phyloP scores from a whole-genome alignment of 305 asterid genomes.

The Caryopteris hybrid region DNA sequence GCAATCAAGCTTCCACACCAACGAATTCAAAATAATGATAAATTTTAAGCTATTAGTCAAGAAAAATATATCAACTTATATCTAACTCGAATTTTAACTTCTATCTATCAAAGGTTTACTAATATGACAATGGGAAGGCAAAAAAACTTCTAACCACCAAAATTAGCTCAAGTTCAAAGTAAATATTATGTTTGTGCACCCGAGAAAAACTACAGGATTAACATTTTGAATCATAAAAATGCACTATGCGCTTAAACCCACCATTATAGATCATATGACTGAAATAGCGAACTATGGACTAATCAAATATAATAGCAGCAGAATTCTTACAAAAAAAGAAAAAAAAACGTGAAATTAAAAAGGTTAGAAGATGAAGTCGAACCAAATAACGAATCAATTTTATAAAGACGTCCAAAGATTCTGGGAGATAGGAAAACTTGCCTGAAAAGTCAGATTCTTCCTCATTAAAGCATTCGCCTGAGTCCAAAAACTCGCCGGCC shows the following conservation, averaged over 20 bases:
- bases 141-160: neutral
- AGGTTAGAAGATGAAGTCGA: neutral
- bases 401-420: neutral
- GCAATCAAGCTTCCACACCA: neutral
- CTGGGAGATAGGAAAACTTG: neutral
- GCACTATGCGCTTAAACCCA: neutral
- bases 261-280: neutral
- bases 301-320: neutral
- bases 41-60: neutral
- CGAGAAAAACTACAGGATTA: neutral
- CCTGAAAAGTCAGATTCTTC: conserved; percentile 92
- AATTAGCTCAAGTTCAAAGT: neutral
- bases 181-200: neutral
- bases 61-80: neutral
- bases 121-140: neutral
- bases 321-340: neutral
- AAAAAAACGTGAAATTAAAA: neutral
- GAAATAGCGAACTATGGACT: neutral
- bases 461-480: conserved; percentile 94
- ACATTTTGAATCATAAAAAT: neutral
- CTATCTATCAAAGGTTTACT: neutral
- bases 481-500: conserved; percentile 71
- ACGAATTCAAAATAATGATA: neutral
- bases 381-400: neutral
- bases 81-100: neutral